Conservation (phyloP, 768 basidiomycete genomes). For the Suillus occidentalis region DNA sequence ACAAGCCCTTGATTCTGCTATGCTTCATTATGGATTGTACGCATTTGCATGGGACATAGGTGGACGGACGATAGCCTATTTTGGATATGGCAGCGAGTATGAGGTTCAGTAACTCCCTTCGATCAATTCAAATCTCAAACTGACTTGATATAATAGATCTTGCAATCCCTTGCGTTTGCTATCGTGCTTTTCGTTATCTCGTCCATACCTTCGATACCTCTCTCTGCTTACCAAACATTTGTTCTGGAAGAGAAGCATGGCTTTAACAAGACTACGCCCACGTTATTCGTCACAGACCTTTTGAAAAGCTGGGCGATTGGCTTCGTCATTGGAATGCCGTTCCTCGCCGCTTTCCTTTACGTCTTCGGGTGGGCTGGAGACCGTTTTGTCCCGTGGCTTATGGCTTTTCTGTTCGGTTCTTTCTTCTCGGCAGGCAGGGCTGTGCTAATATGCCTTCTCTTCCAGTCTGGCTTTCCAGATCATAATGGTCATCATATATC, state of each 20-base stretch:
- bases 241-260: slow-evolving; percentile 94
- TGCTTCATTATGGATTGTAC: slow-evolving; percentile 78
- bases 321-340: slow-evolving; percentile 75
- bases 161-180: slow-evolving; percentile 79
- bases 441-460: slow-evolving; percentile 2
- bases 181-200: slow-evolving; percentile 66
- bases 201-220: slow-evolving; percentile 68
- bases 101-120: slow-evolving; percentile 46
- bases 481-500: slow-evolving; percentile 79
- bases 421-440: background rate
- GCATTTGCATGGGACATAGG: slow-evolving; percentile 79
- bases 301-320: slow-evolving; percentile 78
- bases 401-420: slow-evolving; percentile 80
- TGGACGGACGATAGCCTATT: slow-evolving; percentile 45
- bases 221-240: slow-evolving; percentile 86
- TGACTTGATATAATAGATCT: slow-evolving; percentile 57
- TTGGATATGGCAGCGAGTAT: slow-evolving; percentile 70
- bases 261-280: slow-evolving; percentile 91
- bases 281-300: slow-evolving; percentile 74
- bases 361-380: slow-evolving; percentile 94
- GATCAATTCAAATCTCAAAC: background rate
- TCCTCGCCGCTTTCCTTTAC: slow-evolving; percentile 83
- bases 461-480: slow-evolving; percentile 79
- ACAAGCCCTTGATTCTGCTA: slow-evolving; percentile 64
- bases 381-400: slow-evolving; percentile 89